phyloP scores from a whole-genome alignment of 2,329 filamentous ascomycete species.

The Pseudogymnoascus sp. region DNA sequence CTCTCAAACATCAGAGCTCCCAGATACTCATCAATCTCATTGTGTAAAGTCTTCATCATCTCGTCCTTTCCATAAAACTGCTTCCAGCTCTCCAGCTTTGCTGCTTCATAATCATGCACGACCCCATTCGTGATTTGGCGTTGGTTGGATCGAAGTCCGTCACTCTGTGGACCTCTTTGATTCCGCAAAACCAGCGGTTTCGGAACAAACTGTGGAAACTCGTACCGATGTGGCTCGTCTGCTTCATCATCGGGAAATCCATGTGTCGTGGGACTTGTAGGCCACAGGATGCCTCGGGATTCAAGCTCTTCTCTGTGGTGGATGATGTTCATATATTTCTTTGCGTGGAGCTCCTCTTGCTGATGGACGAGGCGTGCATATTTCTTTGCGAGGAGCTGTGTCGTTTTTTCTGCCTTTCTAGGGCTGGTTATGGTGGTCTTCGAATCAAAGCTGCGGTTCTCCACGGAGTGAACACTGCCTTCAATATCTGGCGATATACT shows the following conservation, averaged over 20 bases:
- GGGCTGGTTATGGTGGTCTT: background rate
- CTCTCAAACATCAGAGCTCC: background rate
- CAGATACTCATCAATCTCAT: background rate
- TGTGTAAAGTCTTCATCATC: background rate
- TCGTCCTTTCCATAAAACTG: background rate
- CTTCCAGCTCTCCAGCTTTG: slow-evolving; percentile 1
- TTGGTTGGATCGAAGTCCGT: background rate
- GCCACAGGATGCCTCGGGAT: background rate
- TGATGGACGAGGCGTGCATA: background rate
- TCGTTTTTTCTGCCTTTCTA: background rate
- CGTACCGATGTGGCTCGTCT: background rate
- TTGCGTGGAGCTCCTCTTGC: background rate
- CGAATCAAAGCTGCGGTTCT: background rate
- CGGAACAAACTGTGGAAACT: background rate
- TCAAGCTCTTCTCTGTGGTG: background rate
- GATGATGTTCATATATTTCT: background rate
- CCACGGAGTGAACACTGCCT: background rate
- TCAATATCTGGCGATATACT: background rate
- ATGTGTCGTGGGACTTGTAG: background rate
- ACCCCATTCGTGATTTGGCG: background rate
- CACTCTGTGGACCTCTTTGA: background rate
- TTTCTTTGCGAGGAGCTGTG: background rate
- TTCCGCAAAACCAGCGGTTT: background rate
- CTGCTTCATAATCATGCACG: background rate
- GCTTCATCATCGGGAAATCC: background rate